Evolutionary conservation across 2,329 filamentous ascomycete species (phyloP).

Genomic region (Colletotrichum sp.): DNA sequence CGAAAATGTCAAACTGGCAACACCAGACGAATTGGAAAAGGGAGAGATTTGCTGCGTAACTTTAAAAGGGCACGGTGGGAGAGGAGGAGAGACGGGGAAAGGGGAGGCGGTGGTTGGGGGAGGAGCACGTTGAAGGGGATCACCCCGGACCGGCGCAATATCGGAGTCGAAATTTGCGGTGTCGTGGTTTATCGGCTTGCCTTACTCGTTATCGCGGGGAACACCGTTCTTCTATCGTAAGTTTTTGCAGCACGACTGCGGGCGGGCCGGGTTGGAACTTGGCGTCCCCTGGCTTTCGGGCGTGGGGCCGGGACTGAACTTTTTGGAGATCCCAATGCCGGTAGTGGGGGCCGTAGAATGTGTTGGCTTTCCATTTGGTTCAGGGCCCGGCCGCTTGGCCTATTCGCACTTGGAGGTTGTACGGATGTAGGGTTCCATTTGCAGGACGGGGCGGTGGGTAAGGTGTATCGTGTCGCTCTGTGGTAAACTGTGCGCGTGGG

Average conservation of each 20-base stretch:
- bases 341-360: neutral
- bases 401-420: neutral
- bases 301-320: neutral
- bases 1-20: neutral
- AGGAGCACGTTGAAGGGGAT: neutral
- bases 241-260: neutral
- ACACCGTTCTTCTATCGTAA: neutral
- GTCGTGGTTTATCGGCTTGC: neutral
- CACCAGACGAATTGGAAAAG: neutral
- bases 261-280: neutral
- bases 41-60: neutral
- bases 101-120: neutral
- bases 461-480: neutral
- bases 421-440: neutral
- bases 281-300: neutral
- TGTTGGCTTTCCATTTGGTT: neutral
- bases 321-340: neutral
- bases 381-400: neutral
- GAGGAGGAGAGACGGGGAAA: neutral
- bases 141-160: neutral
- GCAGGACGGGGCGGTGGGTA: neutral
- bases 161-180: slow-evolving; percentile 7
- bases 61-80: neutral
- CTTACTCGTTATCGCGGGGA: neutral
- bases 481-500: neutral